phyloP scores from a whole-genome alignment of 140 eudicot genomes.

The Anethum foeniculum region DNA sequence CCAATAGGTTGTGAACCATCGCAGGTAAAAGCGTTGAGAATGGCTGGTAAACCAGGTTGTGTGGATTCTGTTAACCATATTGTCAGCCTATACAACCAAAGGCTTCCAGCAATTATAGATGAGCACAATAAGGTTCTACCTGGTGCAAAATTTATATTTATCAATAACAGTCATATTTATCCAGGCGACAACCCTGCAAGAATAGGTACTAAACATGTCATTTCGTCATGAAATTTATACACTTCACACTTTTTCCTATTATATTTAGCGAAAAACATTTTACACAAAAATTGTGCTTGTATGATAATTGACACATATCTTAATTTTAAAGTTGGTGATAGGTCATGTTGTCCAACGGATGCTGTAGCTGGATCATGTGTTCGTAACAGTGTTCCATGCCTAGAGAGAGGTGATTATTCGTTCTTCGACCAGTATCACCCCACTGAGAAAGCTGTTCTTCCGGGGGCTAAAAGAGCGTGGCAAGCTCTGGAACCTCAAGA shows the following conservation, averaged over 20 bases:
- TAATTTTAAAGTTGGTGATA: conserved; percentile 4
- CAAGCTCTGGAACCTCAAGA: too few relatives aligned
- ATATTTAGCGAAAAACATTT: not conserved
- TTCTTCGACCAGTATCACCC: too few relatives aligned
- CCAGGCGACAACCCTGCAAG: not conserved
- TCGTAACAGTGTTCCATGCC: not conserved
- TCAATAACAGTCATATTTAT: conserved; percentile 16
- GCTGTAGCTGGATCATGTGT: not conserved
- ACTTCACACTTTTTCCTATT: not conserved
- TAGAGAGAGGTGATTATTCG: too few relatives aligned
- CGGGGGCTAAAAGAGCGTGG: too few relatives aligned
- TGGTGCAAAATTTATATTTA: conserved; percentile 36
- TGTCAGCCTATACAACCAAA: conserved; percentile 23
- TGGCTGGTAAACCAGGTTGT: conserved; percentile 12
- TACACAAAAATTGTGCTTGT: not conserved
- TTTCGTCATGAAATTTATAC: not conserved
- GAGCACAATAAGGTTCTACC: conserved; percentile 20
- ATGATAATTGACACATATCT: not conserved
- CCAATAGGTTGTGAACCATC: conserved; percentile 45
- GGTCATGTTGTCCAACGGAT: conserved; percentile 27
- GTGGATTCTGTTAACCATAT: conserved; percentile 27
- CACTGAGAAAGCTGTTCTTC: too few relatives aligned
- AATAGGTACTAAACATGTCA: not conserved
- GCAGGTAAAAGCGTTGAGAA: not conserved
- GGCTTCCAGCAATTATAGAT: conserved; percentile 19